A percentile compares a stretch with the other conserved stretches of the same genome.
These are phyloP conservation scores for Comarum palustre DNA, from an alignment of 306 rosid species.

Conservation along the genomic window DNA sequence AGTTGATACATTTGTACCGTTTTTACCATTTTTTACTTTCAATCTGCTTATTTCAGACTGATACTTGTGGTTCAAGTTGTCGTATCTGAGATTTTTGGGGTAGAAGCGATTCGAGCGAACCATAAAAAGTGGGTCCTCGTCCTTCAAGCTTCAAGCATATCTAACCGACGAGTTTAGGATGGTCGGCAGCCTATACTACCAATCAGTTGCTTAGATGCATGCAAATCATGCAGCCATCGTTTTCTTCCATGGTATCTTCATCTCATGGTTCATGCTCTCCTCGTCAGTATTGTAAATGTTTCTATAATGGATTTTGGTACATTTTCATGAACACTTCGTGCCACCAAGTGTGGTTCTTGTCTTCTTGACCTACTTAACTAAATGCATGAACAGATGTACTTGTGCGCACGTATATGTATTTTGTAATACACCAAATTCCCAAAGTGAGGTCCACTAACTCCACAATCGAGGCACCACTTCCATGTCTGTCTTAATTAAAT, in stretches of 20 bases:
- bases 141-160: not conserved
- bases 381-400: not conserved
- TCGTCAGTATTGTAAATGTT: conserved; percentile 5
- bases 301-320: not conserved
- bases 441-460: not conserved
- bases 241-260: not conserved
- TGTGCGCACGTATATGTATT: not conserved
- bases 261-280: conserved; percentile 18
- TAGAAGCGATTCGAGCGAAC: not conserved
- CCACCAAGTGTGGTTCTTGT: not conserved
- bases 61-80: not conserved
- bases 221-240: not conserved
- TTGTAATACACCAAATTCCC: not conserved
- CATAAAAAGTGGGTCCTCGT: not conserved
- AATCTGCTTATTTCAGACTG: not conserved
- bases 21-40: not conserved
- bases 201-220: not conserved
- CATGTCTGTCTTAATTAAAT: not conserved
- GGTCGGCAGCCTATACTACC: not conserved
- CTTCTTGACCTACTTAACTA: not conserved
- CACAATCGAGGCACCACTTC: conserved; percentile 8
- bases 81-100: not conserved
- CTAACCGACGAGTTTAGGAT: not conserved
- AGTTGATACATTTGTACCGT: not conserved
- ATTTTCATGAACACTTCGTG: conserved; percentile 13